Evolutionary conservation across 1,284 basidiomycete species (phyloP).

Genomic region (Prillingera fragicola): DNA sequence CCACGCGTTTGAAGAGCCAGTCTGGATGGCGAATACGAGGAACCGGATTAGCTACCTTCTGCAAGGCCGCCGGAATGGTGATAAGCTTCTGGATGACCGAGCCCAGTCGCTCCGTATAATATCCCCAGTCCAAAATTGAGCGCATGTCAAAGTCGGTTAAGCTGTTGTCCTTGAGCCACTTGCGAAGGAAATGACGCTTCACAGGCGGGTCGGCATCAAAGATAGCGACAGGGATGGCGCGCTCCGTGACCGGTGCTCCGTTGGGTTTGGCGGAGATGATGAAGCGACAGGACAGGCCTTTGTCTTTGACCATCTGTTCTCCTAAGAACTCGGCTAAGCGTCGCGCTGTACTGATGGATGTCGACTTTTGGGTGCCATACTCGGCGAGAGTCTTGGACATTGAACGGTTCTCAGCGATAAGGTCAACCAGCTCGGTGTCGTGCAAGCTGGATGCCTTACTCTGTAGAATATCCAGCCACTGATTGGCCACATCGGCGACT

Average conservation of each 20-base stretch:
- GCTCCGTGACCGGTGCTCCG: conserved; percentile 93
- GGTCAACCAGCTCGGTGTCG: conserved; percentile 91
- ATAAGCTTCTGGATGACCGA: conserved; percentile 99
- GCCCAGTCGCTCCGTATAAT: conserved; percentile 96
- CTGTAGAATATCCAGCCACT: conserved; percentile 95
- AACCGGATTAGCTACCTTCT: conserved; percentile 94
- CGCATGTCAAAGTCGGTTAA: conserved; percentile 86
- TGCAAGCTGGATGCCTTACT: conserved; percentile 74
- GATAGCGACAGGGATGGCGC: conserved; percentile 96
- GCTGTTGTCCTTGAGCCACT: conserved; percentile 92
- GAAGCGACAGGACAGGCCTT: conserved; percentile 97
- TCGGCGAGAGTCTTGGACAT: conserved; percentile 97
- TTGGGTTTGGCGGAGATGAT: conserved; percentile 93
- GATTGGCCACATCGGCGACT: conserved; percentile 88
- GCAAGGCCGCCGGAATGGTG: conserved; percentile 98
- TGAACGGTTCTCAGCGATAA: conserved; percentile 97
- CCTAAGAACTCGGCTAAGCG: conserved; percentile 96
- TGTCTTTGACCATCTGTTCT: conserved; percentile 99
- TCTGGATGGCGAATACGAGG: conserved; percentile 94
- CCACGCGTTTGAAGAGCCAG: conserved; percentile 90
- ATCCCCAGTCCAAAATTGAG: conserved; percentile 94
- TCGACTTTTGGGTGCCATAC: conserved; percentile 95
- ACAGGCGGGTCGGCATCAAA: conserved; percentile 91
- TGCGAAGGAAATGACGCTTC: conserved; percentile 84
- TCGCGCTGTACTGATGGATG: conserved; percentile 92